These are phyloP conservation scores for Thielaviopsis euricoi DNA, from an alignment of 2,329 filamentous ascomycete species.

Conservation along the genomic window DNA sequence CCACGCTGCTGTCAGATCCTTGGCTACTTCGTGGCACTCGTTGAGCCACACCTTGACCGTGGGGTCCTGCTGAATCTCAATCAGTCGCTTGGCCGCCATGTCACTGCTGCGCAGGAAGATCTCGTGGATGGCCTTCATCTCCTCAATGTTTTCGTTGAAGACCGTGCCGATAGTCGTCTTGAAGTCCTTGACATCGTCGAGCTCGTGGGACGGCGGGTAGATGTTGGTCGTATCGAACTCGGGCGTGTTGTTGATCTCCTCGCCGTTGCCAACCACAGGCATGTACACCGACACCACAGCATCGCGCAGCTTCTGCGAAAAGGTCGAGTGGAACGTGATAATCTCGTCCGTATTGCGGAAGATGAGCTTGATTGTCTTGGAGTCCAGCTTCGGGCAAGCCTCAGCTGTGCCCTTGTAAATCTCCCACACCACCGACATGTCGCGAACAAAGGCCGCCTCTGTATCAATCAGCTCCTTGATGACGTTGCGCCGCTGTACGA, in stretches of 20 bases:
- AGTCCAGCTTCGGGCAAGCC: constrained; percentile 61
- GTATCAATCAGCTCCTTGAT: constrained; percentile 84
- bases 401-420: constrained; percentile 92
- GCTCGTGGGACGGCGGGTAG: constrained; percentile 22
- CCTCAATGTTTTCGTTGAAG: constrained; percentile 39
- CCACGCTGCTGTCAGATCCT: constrained; percentile 87
- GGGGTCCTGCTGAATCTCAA: constrained; percentile 45
- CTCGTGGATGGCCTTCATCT: constrained; percentile 44
- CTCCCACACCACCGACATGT: constrained; percentile 94
- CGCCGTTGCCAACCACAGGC: constrained; percentile 27
- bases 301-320: constrained; percentile 66
- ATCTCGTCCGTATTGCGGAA: constrained; percentile 91
- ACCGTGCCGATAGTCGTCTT: constrained; percentile 34
- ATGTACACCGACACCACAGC: constrained; percentile 67
- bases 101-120: constrained; percentile 48
- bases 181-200: constrained; percentile 36
- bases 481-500: constrained; percentile 66
- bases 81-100: constrained; percentile 41
- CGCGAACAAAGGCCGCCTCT: constrained; percentile 75
- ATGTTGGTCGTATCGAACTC: constrained; percentile 26
- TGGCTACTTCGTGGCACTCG: constrained; percentile 83
- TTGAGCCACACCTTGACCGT: constrained; percentile 70
- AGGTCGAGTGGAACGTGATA: constrained; percentile 66
- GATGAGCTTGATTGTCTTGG: constrained; percentile 72
- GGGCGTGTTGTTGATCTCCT: constrained; percentile 17